Evolutionary conservation across 345 rosid genomes (phyloP), one percentile per base, ranked within the genome.

Genomic region (Limnanthes douglasii): DNA sequence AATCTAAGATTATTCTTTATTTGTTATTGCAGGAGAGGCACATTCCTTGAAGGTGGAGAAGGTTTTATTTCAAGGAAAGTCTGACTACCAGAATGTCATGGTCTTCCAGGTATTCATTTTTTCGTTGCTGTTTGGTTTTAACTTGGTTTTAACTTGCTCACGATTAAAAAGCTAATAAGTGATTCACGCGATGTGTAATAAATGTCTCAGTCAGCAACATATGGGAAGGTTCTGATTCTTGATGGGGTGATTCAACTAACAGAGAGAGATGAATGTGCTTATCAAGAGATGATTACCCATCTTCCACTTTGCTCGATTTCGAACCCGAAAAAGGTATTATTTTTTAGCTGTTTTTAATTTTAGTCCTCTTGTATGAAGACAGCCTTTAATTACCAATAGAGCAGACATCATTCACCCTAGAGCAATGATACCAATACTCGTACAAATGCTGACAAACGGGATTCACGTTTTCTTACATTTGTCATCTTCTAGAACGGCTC

Each of bases 1-100:
- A n/a, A n/a, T n/a, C n/a, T n/a, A n/a, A n/a, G n/a, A n/a, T n/a
- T n/a, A n/a, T n/a, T n/a, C n/a, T n/a, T n/a, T n/a, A n/a, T n/a
- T n/a, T n/a, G n/a, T n/a, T n/a, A n/a, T n/a, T 72, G 45, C 62
- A 85, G 96, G 96, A 34, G 77, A 85, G 60, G 86, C 96, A 41
- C 93, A 76, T 59, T 72, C 71, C 57, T 46, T 80, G 35, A 72
- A 86, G 56, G 70, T 80, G 6, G 93, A 85, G 57, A 65, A 62
- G 50, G 43, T 80, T 50, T 51, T 85, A 49, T 85, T 76, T 40
- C 67, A 80, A 56, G 90, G 86, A 11, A 72, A 77, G 63, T 86
- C 96, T 18, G 69, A 73, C 43, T 72, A 57, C 50, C 96, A 86
- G 41, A 63, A 56, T 28, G 75, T 86, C 45, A 61, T 76, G 77